Evolutionary conservation across 208 protist species (phyloP), one percentile per base, ranked within the genome.

Genomic region (Naegleria lovaniensis): DNA sequence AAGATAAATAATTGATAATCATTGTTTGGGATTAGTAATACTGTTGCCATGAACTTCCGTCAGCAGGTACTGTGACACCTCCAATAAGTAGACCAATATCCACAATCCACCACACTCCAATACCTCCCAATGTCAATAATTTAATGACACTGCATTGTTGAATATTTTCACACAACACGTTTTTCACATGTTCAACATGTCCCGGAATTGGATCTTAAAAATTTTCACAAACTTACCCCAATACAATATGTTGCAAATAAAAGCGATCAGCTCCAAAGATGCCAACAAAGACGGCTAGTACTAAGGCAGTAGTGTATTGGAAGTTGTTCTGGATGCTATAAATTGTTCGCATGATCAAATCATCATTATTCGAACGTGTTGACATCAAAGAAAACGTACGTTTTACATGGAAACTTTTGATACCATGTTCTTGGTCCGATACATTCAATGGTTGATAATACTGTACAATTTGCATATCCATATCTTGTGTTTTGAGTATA

Each of bases 101-200:
- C 7, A 87, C 83, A 87, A 87, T 29, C 83, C 83, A 87, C 83
- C 83, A 87, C 2, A 87, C 83, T 51, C 83, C 83, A 29, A 87
- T 16, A 22, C 83, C 83, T 40, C 83, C 83, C 29, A 87, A 39
- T 9, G 83, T 87, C 4, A 87, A 87, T 38, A 87, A 51, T 51
- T 87, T 87, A 40, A 36, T 38, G 11, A 87, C 16, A 52, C 83
- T 38, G 29, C 7, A 51, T 19, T 6, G n/a, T n/a, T 40, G 36
- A 25, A 41, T 11, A 40, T 67, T 67, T 22, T 67, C 19, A 4
- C 55, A 67, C 55, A 48, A 67, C 55, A 67, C 3, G 22, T 67
- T 67, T 29, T 67, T 29, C n/a, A n/a, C n/a, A n/a, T n/a, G n/a
- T n/a, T n/a, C n/a, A n/a, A n/a, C n/a, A n/a, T n/a, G n/a, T n/a